A percentile compares a stretch with the other conserved stretches of the same genome.
phyloP scores from a whole-genome alignment of 139 green algal genomes.

The Chlamydomonas sp. region DNA sequence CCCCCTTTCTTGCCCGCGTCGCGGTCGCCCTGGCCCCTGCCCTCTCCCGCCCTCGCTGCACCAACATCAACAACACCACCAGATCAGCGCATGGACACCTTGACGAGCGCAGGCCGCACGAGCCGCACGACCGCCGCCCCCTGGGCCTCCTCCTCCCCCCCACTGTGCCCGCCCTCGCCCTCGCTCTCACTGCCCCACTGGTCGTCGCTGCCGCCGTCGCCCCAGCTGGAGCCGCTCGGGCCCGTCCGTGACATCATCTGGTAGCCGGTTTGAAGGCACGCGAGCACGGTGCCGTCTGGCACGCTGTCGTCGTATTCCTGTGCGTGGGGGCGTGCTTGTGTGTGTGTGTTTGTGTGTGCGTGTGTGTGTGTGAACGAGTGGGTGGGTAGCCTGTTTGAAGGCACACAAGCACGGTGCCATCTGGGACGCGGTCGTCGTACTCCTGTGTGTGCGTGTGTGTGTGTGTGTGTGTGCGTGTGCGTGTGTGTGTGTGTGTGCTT shows the following conservation, averaged over 20 bases:
- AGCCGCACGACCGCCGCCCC: too few species aligned
- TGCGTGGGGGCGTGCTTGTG: background rate
- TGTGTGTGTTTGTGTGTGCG: too few species aligned
- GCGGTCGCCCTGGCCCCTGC: background rate
- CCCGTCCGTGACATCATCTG: slow-evolving; percentile 11
- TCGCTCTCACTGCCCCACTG: background rate
- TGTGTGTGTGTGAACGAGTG: background rate
- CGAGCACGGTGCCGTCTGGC: slow-evolving; percentile 24
- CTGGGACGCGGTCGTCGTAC: background rate
- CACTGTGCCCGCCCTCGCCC: background rate
- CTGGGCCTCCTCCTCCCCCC: background rate
- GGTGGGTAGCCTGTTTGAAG: background rate
- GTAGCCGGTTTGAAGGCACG: slow-evolving; percentile 31
- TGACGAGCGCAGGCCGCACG: slow-evolving; percentile 2
- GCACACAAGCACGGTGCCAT: background rate
- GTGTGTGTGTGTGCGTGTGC: background rate
- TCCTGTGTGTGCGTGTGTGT: background rate
- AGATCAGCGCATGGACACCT: background rate
- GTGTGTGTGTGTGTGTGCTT: background rate
- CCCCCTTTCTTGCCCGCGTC: background rate
- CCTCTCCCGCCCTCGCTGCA: background rate
- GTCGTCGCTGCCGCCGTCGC: background rate
- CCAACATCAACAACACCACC: background rate
- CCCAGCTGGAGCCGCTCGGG: background rate
- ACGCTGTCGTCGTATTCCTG: slow-evolving; percentile 6